Evolutionary conservation across 352 stramenopile genomes (phyloP).

Genomic region (Elongisporangium undulatum): DNA sequence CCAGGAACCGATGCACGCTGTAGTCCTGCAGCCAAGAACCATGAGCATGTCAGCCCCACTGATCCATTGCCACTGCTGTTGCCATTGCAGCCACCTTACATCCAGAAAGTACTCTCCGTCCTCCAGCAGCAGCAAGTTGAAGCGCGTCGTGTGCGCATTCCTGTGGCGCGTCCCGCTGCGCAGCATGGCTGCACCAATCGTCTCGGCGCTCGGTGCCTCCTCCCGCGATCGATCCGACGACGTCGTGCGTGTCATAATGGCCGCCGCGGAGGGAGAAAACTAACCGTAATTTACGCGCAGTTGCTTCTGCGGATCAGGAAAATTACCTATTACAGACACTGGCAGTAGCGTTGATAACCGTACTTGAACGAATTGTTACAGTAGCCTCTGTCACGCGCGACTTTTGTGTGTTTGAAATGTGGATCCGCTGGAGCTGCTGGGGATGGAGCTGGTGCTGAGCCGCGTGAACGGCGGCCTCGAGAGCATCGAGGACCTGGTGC

Average conservation of each 20-base stretch:
- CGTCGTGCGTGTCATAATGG: not conserved
- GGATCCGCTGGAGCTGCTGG: conserved; percentile 2
- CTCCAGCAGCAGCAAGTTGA: conserved; percentile 89
- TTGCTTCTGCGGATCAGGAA: not conserved
- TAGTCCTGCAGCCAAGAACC: conserved; percentile 41
- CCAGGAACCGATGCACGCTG: conserved; percentile 54
- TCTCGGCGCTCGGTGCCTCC: not conserved
- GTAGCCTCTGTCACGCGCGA: not conserved
- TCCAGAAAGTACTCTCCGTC: conserved; percentile 91
- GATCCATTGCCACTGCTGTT: not conserved
- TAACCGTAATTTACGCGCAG: not conserved
- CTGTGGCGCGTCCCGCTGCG: conserved; percentile 20
- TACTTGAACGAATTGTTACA: not conserved
- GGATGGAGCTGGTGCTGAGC: conserved; percentile 15
- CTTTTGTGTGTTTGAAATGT: not conserved
- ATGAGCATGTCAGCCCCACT: not conserved
- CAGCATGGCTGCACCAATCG: conserved; percentile 13
- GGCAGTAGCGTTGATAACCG: not conserved
- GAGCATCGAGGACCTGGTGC: conserved; percentile 34
- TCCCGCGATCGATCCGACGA: not conserved
- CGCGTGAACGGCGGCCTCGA: conserved; percentile 33
- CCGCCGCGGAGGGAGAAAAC: not conserved
- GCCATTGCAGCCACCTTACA: conserved; percentile 21
- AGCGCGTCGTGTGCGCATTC: conserved; percentile 51
- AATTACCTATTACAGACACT: not conserved